Base-by-base conservation (phyloP, 371 early-diverging fungal genomes). In the Syncephalastrum sp. region DNA sequence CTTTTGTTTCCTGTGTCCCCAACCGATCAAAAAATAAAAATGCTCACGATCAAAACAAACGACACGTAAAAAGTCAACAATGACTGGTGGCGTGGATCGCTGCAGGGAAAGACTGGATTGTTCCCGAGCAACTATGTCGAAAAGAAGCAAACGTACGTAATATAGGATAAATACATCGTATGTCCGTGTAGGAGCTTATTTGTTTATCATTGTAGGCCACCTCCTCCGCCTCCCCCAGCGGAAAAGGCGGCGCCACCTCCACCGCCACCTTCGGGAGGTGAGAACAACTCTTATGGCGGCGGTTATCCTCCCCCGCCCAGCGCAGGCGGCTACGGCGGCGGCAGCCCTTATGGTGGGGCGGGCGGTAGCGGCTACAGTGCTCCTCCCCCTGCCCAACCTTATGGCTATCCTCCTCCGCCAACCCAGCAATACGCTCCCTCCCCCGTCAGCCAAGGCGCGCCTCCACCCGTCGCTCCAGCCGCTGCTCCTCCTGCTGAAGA, bases 61-160 rank as follows among this genome's bases (percentile, higher is more conserved):
- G 12, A 19, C 14, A 21, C 42, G 7, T 21, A 29, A 44, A 59
- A 38, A 72, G 73, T 72, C 17, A 68, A 72, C 29, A 54, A 69
- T 54, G 69, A 72, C 45, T 72, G 73, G 73, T 72, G 67, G 69
- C 58, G 69, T 24, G 73, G 73, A 15, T 59, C 52, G 1, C 21
- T 69, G 14, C 56, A 64, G 25, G 69, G 67, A 15, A 57, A 42
- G 12, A 64, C 58, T 15, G 73, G 73, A 29, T 45, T 69, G n/a
- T 73, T 73, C 57, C 73, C 73, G 5, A 59, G 61, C 42, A 67
- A 59, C 21, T 67, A 73, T 47, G 67, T 67, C 14, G 41, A 58
- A 29, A 59, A 59, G 44, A 51, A 65, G 61, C 50, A 53, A 23
- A 16, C n/a, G 58, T 23, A 24, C n/a, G 58, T 23, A 24, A 45